Evolutionary conservation across 352 stramenopile genomes (phyloP).

Genomic region (Peronospora destructor): DNA sequence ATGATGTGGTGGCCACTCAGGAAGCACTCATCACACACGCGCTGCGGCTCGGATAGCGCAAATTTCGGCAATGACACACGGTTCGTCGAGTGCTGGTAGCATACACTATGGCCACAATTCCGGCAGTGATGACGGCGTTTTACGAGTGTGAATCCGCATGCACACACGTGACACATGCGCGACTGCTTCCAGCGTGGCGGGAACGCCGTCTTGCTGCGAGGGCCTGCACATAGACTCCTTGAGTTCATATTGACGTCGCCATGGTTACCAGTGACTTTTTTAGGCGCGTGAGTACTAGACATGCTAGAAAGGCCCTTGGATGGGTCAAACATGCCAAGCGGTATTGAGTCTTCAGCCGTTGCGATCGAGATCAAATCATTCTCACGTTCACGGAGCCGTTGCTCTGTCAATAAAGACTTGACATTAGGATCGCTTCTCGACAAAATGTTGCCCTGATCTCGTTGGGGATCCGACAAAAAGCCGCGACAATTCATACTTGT

Average conservation of each 20-base stretch:
- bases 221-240: conserved; percentile 17
- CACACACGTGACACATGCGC: conserved; percentile 63
- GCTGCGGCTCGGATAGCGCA: conserved; percentile 58
- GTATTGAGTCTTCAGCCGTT: conserved; percentile 41
- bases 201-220: conserved; percentile 47
- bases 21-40: conserved; percentile 78
- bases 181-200: conserved; percentile 74
- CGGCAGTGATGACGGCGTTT: conserved; percentile 80
- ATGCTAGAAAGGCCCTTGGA: conserved; percentile 25
- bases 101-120: conserved; percentile 75
- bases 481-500: conserved; percentile 18
- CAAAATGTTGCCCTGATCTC: conserved; percentile 14
- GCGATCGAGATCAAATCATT: conserved; percentile 55
- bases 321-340: conserved; percentile 29
- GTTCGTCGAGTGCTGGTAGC: conserved; percentile 69
- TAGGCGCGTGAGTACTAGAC: conserved; percentile 19
- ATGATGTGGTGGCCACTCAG: conserved; percentile 58
- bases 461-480: conserved; percentile 10
- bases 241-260: conserved; percentile 17
- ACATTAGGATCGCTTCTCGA: conserved; percentile 33
- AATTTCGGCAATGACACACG: conserved; percentile 72
- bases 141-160: conserved; percentile 48
- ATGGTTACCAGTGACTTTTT: conserved; percentile 21
- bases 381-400: conserved; percentile 56
- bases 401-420: conserved; percentile 54